Conservation (phyloP, 352 stramenopile species). For the Plasmopara muralis region DNA sequence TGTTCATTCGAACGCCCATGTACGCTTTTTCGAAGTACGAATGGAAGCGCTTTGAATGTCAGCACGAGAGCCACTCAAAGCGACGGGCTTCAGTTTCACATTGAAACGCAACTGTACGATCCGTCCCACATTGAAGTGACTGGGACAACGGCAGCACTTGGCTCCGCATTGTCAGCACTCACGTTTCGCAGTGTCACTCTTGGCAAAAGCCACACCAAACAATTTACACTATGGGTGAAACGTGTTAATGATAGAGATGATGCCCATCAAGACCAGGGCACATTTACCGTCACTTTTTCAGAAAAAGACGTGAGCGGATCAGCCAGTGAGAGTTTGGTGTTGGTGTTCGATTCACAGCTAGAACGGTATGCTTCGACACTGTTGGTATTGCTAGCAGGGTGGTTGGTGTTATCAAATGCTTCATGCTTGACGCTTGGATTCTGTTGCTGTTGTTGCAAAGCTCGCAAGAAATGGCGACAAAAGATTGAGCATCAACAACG, state of each 20-base stretch:
- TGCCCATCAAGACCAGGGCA: constrained; percentile 9
- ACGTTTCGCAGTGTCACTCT: constrained; percentile 26
- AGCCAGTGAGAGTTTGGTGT: constrained; percentile 13
- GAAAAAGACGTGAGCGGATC: constrained; percentile 4
- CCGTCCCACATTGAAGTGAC: constrained; percentile 36
- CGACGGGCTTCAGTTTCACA: constrained; percentile 19
- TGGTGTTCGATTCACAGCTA: constrained; percentile 22
- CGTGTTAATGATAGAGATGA: constrained; percentile 14
- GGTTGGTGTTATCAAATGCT: constrained; percentile 43
- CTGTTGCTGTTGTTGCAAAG: constrained; percentile 45
- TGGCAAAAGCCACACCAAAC: constrained; percentile 14
- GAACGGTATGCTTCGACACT: constrained; percentile 32
- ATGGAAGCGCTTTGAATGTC: constrained; percentile 20
- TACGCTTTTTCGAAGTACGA: constrained; percentile 27
- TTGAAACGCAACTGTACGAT: constrained; percentile 34
- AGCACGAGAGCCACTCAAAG: constrained; percentile 14
- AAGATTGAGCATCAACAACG: constrained; percentile 34
- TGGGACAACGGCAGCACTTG: constrained; percentile 33
- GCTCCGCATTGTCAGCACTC: constrained; percentile 28
- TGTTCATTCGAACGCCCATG: constrained; percentile 51
- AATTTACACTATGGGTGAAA: constrained; percentile 43
- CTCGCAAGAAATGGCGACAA: constrained; percentile 28
- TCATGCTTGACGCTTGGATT: constrained; percentile 42
- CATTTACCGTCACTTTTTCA: constrained; percentile 29
- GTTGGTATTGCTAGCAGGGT: constrained; percentile 20